Evolutionary conservation across 805 yeast genomes (phyloP).

Genomic region (Candida caryicola): DNA sequence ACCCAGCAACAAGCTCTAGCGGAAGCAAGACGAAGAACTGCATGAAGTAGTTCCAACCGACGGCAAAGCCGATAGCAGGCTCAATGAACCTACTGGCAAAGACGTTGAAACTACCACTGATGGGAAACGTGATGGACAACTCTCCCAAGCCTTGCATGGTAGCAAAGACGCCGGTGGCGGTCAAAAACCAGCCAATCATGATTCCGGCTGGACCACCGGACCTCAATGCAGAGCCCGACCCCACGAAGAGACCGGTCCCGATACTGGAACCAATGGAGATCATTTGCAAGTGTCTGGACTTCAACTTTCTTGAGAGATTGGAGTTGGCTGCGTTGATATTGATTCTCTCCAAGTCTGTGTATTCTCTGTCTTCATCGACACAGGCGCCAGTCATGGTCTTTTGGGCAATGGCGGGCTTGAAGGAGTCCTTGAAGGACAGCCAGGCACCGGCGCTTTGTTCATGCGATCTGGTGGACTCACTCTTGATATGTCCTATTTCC

Average conservation of each 20-base stretch:
- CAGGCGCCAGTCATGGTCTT: conserved; percentile 17
- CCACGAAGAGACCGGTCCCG: conserved; percentile 59
- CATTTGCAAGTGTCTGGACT: conserved; percentile 55
- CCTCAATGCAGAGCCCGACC: conserved; percentile 42
- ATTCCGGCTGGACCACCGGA: conserved; percentile 34
- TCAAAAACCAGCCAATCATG: conserved; percentile 26
- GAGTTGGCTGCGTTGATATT: conserved; percentile 24
- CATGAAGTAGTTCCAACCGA: conserved; percentile 52
- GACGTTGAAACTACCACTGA: conserved; percentile 51
- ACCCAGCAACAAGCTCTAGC: conserved; percentile 57
- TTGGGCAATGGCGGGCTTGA: conserved; percentile 30
- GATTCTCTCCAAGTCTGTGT: conserved; percentile 29
- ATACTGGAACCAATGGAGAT: conserved; percentile 71
- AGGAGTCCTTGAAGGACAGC: conserved; percentile 31
- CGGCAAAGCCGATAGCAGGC: conserved; percentile 56
- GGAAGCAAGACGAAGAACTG: conserved; percentile 59
- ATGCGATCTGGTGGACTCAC: conserved; percentile 15
- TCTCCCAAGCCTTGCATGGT: conserved; percentile 47
- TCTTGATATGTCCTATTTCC: conserved; percentile 11
- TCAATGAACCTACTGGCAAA: conserved; percentile 54
- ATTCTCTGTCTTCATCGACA: conserved; percentile 18
- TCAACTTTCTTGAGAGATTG: conserved; percentile 33
- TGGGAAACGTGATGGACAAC: conserved; percentile 50
- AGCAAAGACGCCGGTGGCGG: conserved; percentile 22
- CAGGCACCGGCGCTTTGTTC: conserved; percentile 14